A percentile compares a stretch with the other conserved stretches of the same genome.
These are phyloP conservation scores for Sanghuangporus baumii DNA, from an alignment of 1,284 basidiomycete genomes.

Conservation along the genomic window DNA sequence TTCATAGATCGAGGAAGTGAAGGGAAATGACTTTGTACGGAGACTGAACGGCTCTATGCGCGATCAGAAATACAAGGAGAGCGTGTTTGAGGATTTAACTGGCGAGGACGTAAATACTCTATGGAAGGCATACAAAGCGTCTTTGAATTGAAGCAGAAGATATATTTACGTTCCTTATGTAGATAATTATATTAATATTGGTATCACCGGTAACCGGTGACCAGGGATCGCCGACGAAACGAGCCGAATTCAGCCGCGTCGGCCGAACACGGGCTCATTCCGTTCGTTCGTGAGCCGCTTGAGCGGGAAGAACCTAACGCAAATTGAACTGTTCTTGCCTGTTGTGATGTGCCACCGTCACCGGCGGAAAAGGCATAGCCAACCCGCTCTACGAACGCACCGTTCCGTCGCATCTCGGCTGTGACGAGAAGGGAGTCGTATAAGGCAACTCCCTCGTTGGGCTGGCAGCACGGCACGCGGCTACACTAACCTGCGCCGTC, in stretches of 20 bases:
- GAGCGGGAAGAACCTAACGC: neutral
- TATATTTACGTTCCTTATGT: neutral
- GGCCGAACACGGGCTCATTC: neutral
- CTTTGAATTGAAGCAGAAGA: neutral
- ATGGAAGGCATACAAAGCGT: slow-evolving; percentile 35
- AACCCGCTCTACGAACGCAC: neutral
- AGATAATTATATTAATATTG: neutral
- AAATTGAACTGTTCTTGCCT: neutral
- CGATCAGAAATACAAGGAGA: slow-evolving; percentile 41
- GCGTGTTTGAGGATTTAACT: slow-evolving; percentile 47
- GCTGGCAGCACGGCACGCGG: neutral
- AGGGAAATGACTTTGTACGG: slow-evolving; percentile 47
- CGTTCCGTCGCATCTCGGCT: neutral
- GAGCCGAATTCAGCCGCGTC: neutral
- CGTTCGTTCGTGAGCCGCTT: neutral
- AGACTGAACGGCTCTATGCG: slow-evolving; percentile 52
- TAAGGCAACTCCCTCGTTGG: neutral
- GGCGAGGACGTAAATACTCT: slow-evolving; percentile 46
- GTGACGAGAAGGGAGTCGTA: neutral
- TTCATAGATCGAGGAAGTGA: slow-evolving; percentile 34
- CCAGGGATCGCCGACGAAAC: neutral
- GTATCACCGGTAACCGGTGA: neutral
- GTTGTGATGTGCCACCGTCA: neutral
- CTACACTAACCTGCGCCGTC: slow-evolving; percentile 1
- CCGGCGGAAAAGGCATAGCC: neutral